phyloP scores from a whole-genome alignment of 2,329 filamentous ascomycete species.

The Fusarium sp. region DNA sequence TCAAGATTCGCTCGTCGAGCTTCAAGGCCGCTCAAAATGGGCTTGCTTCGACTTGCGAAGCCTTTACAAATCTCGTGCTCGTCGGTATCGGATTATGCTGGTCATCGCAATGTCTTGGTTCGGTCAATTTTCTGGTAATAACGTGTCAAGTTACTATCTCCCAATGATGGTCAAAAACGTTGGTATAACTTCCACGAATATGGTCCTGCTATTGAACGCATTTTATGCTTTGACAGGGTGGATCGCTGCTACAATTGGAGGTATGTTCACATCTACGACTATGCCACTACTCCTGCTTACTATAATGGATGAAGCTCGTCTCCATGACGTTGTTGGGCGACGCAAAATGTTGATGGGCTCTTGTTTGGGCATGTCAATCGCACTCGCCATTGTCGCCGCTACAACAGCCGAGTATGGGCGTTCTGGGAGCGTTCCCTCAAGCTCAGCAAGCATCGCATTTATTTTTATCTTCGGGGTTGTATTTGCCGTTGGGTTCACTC shows the following conservation, averaged over 20 bases:
- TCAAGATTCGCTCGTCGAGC: background rate
- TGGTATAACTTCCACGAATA: constrained; percentile 7
- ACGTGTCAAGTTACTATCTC: constrained; percentile 24
- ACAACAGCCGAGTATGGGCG: constrained; percentile 15
- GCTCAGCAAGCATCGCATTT: constrained; percentile 19
- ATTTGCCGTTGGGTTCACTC: constrained; percentile 16
- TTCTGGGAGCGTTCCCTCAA: constrained; percentile 2
- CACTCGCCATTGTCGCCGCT: constrained; percentile 11
- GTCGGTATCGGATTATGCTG: constrained; percentile 10
- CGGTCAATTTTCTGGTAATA: constrained; percentile 14
- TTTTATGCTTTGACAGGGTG: constrained; percentile 19
- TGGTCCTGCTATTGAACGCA: constrained; percentile 13
- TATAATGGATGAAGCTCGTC: background rate
- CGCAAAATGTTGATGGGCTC: constrained; percentile 27
- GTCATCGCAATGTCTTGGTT: constrained; percentile 27
- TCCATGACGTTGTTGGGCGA: constrained; percentile 13
- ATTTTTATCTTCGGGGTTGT: constrained; percentile 22
- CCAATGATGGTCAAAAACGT: constrained; percentile 20
- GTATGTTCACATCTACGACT: background rate
- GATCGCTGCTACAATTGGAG: constrained; percentile 21
- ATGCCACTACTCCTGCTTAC: background rate
- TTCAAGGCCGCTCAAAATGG: constrained; percentile 11
- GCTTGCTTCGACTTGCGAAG: constrained; percentile 17
- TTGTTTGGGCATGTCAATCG: constrained; percentile 12
- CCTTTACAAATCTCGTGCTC: constrained; percentile 7